Percentiles rank a stretch among this genome's conserved stretches.
Evolutionary conservation across 2,329 filamentous ascomycete species (phyloP).

Genomic region (Aspergillus carbonarius): DNA sequence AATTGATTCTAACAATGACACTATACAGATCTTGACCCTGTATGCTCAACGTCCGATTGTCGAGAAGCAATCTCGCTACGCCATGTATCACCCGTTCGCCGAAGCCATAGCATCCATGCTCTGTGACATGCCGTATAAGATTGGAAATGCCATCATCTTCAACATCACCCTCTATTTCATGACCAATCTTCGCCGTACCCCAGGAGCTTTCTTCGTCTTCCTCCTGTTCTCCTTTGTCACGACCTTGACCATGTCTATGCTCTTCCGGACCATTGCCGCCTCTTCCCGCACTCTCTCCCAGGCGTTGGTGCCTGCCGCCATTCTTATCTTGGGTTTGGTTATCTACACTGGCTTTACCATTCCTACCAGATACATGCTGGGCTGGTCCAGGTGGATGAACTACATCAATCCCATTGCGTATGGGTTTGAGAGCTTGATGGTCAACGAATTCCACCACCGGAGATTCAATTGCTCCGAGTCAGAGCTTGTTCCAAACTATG

Average conservation of each 20-base stretch:
- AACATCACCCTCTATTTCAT: constrained; percentile 85
- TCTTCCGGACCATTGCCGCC: constrained; percentile 80
- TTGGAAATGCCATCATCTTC: constrained; percentile 71
- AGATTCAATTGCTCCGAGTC: constrained; percentile 52
- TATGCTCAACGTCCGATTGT: constrained; percentile 90
- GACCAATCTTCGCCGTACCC: constrained; percentile 72
- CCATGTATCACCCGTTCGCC: constrained; percentile 83
- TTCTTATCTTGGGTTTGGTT: constrained; percentile 46
- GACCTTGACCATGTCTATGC: constrained; percentile 78
- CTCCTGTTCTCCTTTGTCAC: constrained; percentile 71
- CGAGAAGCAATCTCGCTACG: constrained; percentile 83
- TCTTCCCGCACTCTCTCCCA: constrained; percentile 66
- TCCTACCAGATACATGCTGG: constrained; percentile 62
- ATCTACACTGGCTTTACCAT: constrained; percentile 54
- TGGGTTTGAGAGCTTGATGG: constrained; percentile 75
- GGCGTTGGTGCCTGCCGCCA: constrained; percentile 56
- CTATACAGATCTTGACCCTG: constrained; percentile 70
- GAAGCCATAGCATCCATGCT: constrained; percentile 88
- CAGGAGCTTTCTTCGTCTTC: constrained; percentile 83
- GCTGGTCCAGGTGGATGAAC: constrained; percentile 80
- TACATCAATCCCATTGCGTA: constrained; percentile 79
- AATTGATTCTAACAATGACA: constrained; percentile 15
- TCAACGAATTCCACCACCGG: constrained; percentile 75
- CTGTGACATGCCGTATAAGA: constrained; percentile 79
- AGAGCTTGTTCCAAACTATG: constrained; percentile 48